Percentiles rank a stretch among this genome's conserved stretches.
phyloP scores from a whole-genome alignment of 2,329 filamentous ascomycete genomes.

The Monilinia polystroma region DNA sequence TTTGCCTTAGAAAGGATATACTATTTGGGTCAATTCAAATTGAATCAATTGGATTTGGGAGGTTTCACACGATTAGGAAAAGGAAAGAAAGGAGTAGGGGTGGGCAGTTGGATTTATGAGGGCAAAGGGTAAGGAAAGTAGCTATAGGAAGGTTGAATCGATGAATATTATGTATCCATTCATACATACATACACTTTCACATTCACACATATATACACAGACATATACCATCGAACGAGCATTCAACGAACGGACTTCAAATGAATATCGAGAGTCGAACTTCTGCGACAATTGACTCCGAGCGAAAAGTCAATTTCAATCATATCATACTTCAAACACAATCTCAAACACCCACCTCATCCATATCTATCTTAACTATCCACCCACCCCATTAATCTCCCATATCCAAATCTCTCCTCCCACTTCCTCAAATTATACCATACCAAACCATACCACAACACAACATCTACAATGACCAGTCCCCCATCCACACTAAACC shows the following conservation, averaged over 20 bases:
- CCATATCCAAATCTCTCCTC: background rate
- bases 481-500: slow-evolving; percentile 24
- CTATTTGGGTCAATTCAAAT: background rate
- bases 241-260: background rate
- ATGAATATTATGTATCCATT: no score
- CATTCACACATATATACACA: no score
- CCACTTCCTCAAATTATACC: background rate
- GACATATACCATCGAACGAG: background rate
- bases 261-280: background rate
- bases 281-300: slow-evolving; percentile 6
- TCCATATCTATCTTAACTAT: background rate
- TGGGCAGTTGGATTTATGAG: no score
- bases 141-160: background rate
- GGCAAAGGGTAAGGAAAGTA: background rate
- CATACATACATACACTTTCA: background rate
- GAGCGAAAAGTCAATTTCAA: background rate
- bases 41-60: background rate
- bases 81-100: slow-evolving; percentile 8
- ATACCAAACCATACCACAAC: background rate
- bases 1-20: background rate
- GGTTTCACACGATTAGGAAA: background rate
- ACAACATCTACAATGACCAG: background rate
- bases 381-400: background rate
- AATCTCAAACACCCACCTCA: background rate
- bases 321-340: slow-evolving; percentile 3